Evolutionary conservation across 768 basidiomycete species (phyloP).

Genomic region (Collybia sordida): DNA sequence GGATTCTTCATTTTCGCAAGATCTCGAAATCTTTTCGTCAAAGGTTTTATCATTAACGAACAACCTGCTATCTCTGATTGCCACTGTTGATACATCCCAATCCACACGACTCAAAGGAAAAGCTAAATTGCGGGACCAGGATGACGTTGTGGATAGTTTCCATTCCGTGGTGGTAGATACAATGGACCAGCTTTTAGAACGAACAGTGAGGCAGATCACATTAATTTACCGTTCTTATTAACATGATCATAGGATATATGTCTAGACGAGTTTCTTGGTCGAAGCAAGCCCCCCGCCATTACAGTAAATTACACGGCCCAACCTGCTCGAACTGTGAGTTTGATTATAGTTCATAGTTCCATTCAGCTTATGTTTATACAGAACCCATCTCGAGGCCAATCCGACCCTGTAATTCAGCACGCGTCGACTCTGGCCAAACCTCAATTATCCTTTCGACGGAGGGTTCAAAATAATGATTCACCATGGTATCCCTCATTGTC

Average conservation of each 20-base stretch:
- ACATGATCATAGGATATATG: constrained; percentile 65
- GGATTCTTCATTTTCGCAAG: constrained; percentile 64
- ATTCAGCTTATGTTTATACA: constrained; percentile 9
- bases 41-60: constrained; percentile 69
- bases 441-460: constrained; percentile 68
- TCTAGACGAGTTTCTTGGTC: constrained; percentile 76
- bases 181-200: constrained; percentile 84
- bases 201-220: constrained; percentile 53
- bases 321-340: constrained; percentile 31
- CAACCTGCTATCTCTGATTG: constrained; percentile 53
- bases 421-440: constrained; percentile 79
- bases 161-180: constrained; percentile 75
- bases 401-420: constrained; percentile 69
- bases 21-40: constrained; percentile 68
- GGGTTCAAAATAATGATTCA: constrained; percentile 56
- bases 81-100: constrained; percentile 36
- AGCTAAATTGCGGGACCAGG: constrained; percentile 57
- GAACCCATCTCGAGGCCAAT: constrained; percentile 39
- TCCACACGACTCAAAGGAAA: constrained; percentile 47
- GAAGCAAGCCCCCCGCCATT: constrained; percentile 66
- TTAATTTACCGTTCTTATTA: background rate
- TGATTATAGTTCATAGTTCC: no score
- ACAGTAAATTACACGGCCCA: constrained; percentile 44
- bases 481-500: constrained; percentile 70
- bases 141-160: constrained; percentile 86